These are phyloP conservation scores for Abortiporus biennis DNA, from an alignment of 1,284 basidiomycete genomes.

Conservation along the genomic window DNA sequence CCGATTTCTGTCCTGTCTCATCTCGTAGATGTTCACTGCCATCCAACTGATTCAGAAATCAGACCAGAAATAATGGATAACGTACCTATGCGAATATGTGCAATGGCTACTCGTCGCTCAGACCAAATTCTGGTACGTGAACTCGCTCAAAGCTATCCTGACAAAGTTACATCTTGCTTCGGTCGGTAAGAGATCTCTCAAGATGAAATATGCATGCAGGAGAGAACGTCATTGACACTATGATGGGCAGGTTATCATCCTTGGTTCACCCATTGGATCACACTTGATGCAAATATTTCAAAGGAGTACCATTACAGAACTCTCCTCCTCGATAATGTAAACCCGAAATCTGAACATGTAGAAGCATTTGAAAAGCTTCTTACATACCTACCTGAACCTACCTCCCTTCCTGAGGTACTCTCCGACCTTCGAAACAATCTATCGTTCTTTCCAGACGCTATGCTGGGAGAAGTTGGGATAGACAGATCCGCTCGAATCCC, in stretches of 20 bases:
- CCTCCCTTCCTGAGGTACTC: constrained; percentile 45
- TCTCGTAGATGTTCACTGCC: constrained; percentile 74
- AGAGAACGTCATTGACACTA: not conserved
- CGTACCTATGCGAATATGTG: constrained; percentile 60
- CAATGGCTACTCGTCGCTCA: constrained; percentile 60
- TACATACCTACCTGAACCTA: constrained; percentile 55
- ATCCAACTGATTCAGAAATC: constrained; percentile 66
- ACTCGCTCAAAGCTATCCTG: constrained; percentile 50
- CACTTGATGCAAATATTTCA: constrained; percentile 30
- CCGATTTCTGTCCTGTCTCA: constrained; percentile 44
- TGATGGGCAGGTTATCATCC: constrained; percentile 66
- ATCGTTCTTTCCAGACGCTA: constrained; percentile 51
- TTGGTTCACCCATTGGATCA: constrained; percentile 75
- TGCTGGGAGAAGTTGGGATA: constrained; percentile 82
- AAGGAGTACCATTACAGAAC: constrained; percentile 64
- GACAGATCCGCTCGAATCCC: constrained; percentile 72
- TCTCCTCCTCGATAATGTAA: constrained; percentile 41
- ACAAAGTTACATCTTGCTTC: constrained; percentile 71
- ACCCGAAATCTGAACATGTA: constrained; percentile 22
- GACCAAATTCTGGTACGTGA: constrained; percentile 63
- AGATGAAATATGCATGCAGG: not conserved
- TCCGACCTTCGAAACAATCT: constrained; percentile 50
- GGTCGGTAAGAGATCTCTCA: constrained; percentile 37
- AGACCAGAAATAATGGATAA: constrained; percentile 38
- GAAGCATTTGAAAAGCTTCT: constrained; percentile 48